Base-by-base conservation (phyloP, 257 asterid species). In the Nicotiana tabacum region DNA sequence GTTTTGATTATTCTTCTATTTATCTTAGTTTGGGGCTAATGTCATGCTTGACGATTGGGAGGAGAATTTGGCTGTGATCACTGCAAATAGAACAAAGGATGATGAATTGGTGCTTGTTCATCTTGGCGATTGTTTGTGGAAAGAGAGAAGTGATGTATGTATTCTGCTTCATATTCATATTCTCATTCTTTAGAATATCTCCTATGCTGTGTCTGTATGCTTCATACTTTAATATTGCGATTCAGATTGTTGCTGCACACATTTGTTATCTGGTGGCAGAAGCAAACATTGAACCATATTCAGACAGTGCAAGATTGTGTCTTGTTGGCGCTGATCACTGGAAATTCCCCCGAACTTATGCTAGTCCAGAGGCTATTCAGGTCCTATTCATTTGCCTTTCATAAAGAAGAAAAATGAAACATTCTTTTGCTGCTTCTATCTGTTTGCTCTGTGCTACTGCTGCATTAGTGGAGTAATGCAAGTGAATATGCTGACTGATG, bases 311-410 rank as follows among this genome's bases (percentile, higher is more conserved):
- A 79, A 93, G 99, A 85, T 55, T 95, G 89, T 95, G 99, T 86
- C 99, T 95, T 80, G 83, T 92, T 55, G 99, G 99, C 82, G 97
- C 99, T 46, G 97, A 95, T 89, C 99, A 95, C 81, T 94, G 89
- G 93, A 95, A 92, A 82, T 91, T 77, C 77, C 99, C 99, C 4
- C 91, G 99, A 77, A 92, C 98, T n/a, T 95, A 89, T 86, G 98
- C 97, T 9, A 91, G 95, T 83, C 97, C 99, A 80, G 97, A 92
- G 82, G 97, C 99, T 55, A 95, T 95, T 91, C 99, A 95, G 99
- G 99, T 95, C 80, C 77, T 78, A 76, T 76, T 57, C n/a, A 80
- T 55, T 82, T 89, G 76, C 82, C 58, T 67, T 78, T 43, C 21
- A 5, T 76, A 15, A 15, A 51, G 56, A 48, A 13, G 43, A 46